Percentiles rank a stretch among this genome's conserved stretches.
Evolutionary conservation across 352 stramenopile genomes (phyloP).

Genomic region (Phytopythium montanum): DNA sequence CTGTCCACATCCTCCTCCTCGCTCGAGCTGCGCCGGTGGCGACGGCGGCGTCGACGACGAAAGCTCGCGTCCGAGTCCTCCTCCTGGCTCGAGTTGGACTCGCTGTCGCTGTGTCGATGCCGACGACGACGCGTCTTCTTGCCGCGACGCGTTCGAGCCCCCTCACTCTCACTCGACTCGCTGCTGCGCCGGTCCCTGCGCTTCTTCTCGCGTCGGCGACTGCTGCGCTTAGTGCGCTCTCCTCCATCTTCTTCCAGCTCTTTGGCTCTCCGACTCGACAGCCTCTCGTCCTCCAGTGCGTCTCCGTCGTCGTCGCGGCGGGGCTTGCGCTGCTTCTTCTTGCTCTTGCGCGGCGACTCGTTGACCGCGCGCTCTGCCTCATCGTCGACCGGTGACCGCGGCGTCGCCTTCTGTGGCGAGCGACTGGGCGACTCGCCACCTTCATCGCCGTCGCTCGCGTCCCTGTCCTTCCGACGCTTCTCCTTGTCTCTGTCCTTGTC

Average conservation of each 20-base stretch:
- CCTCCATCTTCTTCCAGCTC: conserved; percentile 20
- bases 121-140: conserved; percentile 18
- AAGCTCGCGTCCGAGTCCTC: conserved; percentile 45
- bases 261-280: conserved; percentile 12
- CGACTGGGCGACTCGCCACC: conserved; percentile 28
- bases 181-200: conserved; percentile 34
- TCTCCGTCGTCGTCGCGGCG: conserved; percentile 26
- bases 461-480: conserved; percentile 58
- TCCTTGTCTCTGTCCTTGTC: conserved; percentile 45
- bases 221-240: conserved; percentile 35
- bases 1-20: conserved; percentile 54
- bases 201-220: conserved; percentile 50
- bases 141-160: conserved; percentile 19
- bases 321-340: conserved; percentile 57
- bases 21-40: conserved; percentile 43
- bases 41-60: conserved; percentile 32
- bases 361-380: conserved; percentile 17
- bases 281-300: conserved; percentile 12
- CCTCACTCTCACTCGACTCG: conserved; percentile 43
- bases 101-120: conserved; percentile 37
- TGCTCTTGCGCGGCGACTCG: conserved; percentile 58
- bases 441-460: conserved; percentile 26
- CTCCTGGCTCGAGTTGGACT: conserved; percentile 42
- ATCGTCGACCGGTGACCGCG: conserved; percentile 17
- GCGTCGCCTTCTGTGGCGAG: conserved; percentile 43